Percentiles rank a stretch among this genome's conserved stretches.
These are phyloP conservation scores for Aegle marmelos DNA, from an alignment of 345 rosid species.

Conservation along the genomic window DNA sequence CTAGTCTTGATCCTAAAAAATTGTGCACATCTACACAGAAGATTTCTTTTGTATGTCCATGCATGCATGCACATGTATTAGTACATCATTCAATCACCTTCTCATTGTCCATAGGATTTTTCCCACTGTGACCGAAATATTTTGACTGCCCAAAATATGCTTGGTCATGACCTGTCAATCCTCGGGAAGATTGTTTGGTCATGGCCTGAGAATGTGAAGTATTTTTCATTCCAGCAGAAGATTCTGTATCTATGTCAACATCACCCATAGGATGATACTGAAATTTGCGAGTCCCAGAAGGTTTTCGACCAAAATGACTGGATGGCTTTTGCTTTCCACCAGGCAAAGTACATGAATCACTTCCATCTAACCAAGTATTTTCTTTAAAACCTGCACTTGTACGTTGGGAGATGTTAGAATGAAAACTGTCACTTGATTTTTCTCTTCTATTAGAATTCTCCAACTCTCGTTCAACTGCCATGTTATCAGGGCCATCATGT, in stretches of 20 bases:
- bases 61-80: not conserved
- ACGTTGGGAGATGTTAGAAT: conserved; percentile 27
- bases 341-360: conserved; percentile 34
- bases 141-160: conserved; percentile 36
- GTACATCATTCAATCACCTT: conserved; percentile 37
- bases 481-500: conserved; percentile 37
- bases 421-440: conserved; percentile 33
- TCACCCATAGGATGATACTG: conserved; percentile 96
- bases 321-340: conserved; percentile 51
- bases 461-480: conserved; percentile 27
- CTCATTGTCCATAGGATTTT: conserved; percentile 37
- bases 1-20: no score
- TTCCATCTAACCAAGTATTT: conserved; percentile 46
- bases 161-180: conserved; percentile 31
- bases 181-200: conserved; percentile 35
- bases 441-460: conserved; percentile 35
- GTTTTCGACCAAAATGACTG: conserved; percentile 36
- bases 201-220: conserved; percentile 29
- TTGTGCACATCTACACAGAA: not conserved
- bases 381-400: conserved; percentile 32
- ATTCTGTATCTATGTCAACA: conserved; percentile 50
- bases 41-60: not conserved
- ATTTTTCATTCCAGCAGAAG: conserved; percentile 37
- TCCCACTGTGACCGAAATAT: conserved; percentile 35
- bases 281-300: conserved; percentile 58